Conservation (phyloP, 169 alveolate species). For the Eimeria necatrix region DNA sequence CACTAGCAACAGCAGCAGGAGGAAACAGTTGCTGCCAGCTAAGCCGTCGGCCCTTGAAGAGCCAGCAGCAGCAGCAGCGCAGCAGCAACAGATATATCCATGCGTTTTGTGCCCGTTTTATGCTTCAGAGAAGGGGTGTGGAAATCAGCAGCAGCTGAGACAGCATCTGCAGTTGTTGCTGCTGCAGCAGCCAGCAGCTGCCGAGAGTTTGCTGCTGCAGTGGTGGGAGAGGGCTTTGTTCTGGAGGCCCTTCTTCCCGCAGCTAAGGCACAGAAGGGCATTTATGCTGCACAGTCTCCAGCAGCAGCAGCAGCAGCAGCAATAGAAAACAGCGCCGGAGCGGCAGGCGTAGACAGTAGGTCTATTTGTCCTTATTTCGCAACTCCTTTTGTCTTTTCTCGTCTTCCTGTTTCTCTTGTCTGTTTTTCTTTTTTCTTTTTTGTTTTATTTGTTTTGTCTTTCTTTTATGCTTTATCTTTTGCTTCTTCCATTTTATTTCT, state of each 20-base stretch:
- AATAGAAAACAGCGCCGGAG: neutral
- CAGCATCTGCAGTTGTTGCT: neutral
- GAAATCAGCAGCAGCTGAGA: constrained; percentile 5
- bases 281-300: neutral
- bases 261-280: constrained; percentile 29
- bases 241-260: constrained; percentile 51
- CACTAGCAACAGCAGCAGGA: neutral
- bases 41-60: too few species aligned
- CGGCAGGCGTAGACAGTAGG: constrained; percentile 13
- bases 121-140: neutral
- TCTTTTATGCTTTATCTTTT: neutral
- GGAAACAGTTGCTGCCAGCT: neutral
- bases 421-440: neutral
- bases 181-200: constrained; percentile 23
- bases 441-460: too few species aligned
- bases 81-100: neutral
- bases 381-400: neutral
- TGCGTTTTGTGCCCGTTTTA: neutral
- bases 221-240: neutral
- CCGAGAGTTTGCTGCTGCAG: constrained; percentile 6
- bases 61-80: neutral
- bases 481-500: neutral
- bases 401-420: neutral
- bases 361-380: neutral
- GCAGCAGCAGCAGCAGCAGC: constrained; percentile 1